Evolutionary conservation across 169 alveolate genomes (phyloP).

Genomic region (Theileria orientalis): DNA sequence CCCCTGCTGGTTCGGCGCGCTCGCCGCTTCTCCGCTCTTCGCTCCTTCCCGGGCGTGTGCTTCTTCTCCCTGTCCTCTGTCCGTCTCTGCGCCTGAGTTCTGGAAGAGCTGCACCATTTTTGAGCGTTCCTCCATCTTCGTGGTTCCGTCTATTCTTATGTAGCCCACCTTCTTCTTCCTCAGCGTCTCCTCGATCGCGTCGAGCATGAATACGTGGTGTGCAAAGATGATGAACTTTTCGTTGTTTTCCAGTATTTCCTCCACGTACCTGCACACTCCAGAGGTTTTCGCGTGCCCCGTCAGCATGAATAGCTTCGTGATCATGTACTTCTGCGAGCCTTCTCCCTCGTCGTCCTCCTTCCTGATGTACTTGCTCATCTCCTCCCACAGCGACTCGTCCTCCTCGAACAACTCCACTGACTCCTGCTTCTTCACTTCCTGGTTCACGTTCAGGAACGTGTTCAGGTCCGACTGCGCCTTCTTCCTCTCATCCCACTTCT

Average conservation of each 20-base stretch:
- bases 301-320: conserved; percentile 76
- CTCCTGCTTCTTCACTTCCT: not conserved
- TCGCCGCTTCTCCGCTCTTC: no score
- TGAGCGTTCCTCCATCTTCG: conserved; percentile 85
- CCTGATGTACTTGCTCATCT: no score
- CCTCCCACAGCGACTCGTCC: conserved; percentile 30
- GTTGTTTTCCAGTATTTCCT: conserved; percentile 85
- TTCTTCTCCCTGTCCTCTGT: not conserved
- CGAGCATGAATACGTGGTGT: conserved; percentile 91
- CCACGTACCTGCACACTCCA: conserved; percentile 89
- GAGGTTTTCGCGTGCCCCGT: conserved; percentile 93
- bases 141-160: conserved; percentile 94
- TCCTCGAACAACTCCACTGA: conserved; percentile 12
- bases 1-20: no score
- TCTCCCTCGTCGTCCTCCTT: conserved; percentile 17
- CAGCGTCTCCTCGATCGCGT: conserved; percentile 82
- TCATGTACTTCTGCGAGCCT: conserved; percentile 26
- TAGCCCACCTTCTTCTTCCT: conserved; percentile 70
- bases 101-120: conserved; percentile 87
- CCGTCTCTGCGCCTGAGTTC: conserved; percentile 15
- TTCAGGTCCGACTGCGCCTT: conserved; percentile 4
- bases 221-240: conserved; percentile 92
- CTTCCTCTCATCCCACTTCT: conserved; percentile 46
- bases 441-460: conserved; percentile 19
- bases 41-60: no score